These are phyloP conservation scores for Linum tenue DNA, from an alignment of 345 rosid genomes.

Conservation along the genomic window DNA sequence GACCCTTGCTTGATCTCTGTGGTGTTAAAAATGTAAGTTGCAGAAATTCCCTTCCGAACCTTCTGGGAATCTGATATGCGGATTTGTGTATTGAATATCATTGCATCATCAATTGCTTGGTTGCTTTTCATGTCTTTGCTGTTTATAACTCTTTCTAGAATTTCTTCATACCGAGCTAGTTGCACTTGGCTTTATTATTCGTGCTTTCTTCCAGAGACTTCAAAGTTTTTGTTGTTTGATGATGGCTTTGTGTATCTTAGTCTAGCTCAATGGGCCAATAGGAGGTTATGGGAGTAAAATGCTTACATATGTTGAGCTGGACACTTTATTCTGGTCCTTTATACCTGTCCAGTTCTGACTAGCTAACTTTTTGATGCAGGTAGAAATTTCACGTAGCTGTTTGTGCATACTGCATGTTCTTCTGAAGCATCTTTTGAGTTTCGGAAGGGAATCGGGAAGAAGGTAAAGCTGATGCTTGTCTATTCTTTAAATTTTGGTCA, in stretches of 20 bases:
- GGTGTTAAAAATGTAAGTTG: slow-evolving; percentile 48
- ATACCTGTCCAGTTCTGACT: slow-evolving; percentile 12
- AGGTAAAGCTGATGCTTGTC: slow-evolving; percentile 37
- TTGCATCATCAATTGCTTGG: background rate
- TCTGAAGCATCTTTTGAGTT: slow-evolving; percentile 50
- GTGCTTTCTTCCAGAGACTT: background rate
- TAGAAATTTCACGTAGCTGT: slow-evolving; percentile 43
- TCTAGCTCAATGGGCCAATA: background rate
- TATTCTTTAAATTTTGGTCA: background rate
- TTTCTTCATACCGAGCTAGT: background rate
- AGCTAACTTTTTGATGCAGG: slow-evolving; percentile 34
- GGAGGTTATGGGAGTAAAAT: background rate
- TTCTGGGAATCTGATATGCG: background rate
- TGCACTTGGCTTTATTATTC: background rate
- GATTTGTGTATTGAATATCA: background rate
- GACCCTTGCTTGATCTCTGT: slow-evolving; percentile 65
- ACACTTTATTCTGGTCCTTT: background rate
- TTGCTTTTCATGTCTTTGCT: background rate
- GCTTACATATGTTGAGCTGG: background rate
- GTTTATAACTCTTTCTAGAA: background rate
- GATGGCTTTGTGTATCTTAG: background rate
- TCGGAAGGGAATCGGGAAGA: slow-evolving; percentile 32
- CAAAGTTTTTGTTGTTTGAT: background rate
- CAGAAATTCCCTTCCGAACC: background rate
- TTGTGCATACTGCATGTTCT: slow-evolving; percentile 44